Percentiles rank a stretch among this genome's conserved stretches.
These are phyloP conservation scores for Kwoniella heveanensis DNA, from an alignment of 768 basidiomycete species.

Conservation along the genomic window DNA sequence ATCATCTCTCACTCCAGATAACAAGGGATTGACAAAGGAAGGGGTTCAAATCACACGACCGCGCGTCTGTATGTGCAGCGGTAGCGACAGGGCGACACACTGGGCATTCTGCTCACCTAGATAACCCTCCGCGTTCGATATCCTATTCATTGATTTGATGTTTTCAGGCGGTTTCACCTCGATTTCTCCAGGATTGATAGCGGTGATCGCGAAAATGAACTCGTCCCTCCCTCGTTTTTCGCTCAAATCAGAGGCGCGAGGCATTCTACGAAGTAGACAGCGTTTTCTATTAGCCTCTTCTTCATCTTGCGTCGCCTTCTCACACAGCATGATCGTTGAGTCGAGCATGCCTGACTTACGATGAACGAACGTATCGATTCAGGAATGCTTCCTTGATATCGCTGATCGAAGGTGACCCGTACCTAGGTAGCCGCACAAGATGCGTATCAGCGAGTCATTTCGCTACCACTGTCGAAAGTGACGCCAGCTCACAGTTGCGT, in stretches of 20 bases:
- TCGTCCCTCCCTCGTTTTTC: conserved; percentile 22
- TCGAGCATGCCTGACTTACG: no score
- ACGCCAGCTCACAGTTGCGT: conserved; percentile 44
- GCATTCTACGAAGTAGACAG: conserved; percentile 24
- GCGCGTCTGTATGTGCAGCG: neutral
- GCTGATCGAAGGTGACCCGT: conserved; percentile 26
- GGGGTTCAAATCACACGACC: no score
- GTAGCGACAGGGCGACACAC: no score
- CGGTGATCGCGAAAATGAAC: conserved; percentile 50
- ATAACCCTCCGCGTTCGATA: conserved; percentile 42
- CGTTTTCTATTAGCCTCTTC: no score
- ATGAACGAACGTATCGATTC: conserved; percentile 36
- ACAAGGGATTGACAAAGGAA: no score
- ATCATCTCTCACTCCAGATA: no score
- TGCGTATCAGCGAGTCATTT: neutral
- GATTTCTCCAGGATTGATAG: conserved; percentile 30
- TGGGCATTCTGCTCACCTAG: conserved; percentile 30
- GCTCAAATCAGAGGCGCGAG: conserved; percentile 14
- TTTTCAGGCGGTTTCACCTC: conserved; percentile 19
- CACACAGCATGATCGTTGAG: no score
- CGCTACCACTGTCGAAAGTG: neutral
- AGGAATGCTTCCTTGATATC: conserved; percentile 38
- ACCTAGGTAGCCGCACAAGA: conserved; percentile 24
- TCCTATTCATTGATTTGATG: conserved; percentile 34
- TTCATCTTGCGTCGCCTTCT: no score